Base-by-base conservation (phyloP, 306 rosid genomes). In the Styphnolobium japonicum region DNA sequence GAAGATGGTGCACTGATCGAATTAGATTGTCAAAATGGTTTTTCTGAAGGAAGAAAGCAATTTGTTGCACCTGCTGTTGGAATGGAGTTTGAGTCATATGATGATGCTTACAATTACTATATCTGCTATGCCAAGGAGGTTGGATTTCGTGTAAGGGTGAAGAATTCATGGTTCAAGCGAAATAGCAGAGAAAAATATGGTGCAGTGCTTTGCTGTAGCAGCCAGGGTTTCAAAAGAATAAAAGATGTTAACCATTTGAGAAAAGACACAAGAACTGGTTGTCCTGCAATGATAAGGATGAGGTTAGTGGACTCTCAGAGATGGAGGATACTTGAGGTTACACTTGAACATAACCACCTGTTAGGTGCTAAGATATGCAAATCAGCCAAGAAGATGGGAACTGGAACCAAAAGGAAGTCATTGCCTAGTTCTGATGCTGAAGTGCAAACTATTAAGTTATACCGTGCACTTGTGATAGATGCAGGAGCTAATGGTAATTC, bases 251-350 rank as follows among this genome's bases (percentile, higher is more conserved):
- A 86, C 83, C 93, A 91, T 71, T 80, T 92, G 83, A 87, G 98
- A 73, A 94, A 91, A 81, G 98, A 94, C 81, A 94, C 98, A 4
- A 85, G 98, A 87, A 94, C 98, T 18, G 97, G 98, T 46, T 94
- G 98, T 78, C 97, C 98, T 76, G 98, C 98, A 6, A 94, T 92
- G 97, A 61, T 94, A 75, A 92, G 98, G 89, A 91, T 94, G 95
- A 87, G 95, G 80, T 82, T 94, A 42, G 81, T 81, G 81, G 98
- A 94, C 80, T 88, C 98, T 31, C 90, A 80, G 60, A 91, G 98
- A 82, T 94, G 98, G 98, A 87, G 97, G 88, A 62, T 94, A 75
- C 93, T 91, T 42, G 97, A 94, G 86, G 97, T 88, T 82, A 73
- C 86, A 6, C 90, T 85, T 33, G 97, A 94, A 75, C 98, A 94